Conservation (phyloP, 352 stramenopile species). For the Phytophthora cryptogea region DNA sequence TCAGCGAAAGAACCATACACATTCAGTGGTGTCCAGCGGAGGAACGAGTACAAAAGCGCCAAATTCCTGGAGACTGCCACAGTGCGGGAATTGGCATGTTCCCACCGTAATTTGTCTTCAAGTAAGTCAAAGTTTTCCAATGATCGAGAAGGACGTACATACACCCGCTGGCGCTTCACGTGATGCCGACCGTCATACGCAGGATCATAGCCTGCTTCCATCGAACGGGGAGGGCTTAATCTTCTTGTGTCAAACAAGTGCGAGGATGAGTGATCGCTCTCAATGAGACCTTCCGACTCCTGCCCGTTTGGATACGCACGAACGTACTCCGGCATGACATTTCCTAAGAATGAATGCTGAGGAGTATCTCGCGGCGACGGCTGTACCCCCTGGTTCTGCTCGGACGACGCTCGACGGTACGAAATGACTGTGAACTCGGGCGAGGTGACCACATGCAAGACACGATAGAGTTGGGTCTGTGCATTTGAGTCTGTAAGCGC, state of each 20-base stretch:
- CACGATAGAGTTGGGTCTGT: slow-evolving; percentile 31
- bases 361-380: not conserved
- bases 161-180: not conserved
- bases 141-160: not conserved
- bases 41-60: slow-evolving; percentile 50
- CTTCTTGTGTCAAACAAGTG: not conserved
- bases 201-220: not conserved
- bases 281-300: not conserved
- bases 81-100: slow-evolving; percentile 16
- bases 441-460: slow-evolving; percentile 45
- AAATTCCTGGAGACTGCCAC: slow-evolving; percentile 58
- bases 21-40: slow-evolving; percentile 49
- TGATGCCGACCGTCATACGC: not conserved
- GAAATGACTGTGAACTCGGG: slow-evolving; percentile 66
- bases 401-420: slow-evolving; percentile 43
- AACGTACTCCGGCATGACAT: not conserved
- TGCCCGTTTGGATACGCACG: not conserved
- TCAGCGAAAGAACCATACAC: slow-evolving; percentile 51
- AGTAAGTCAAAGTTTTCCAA: not conserved
- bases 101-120: slow-evolving; percentile 23
- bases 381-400: not conserved
- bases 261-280: not conserved
- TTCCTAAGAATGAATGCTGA: not conserved
- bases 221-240: not conserved
- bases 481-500: not conserved